A percentile compares a stretch with the other conserved stretches of the same genome.
These are phyloP conservation scores for Trametes coccinea DNA, from an alignment of 768 basidiomycete species.

Conservation along the genomic window DNA sequence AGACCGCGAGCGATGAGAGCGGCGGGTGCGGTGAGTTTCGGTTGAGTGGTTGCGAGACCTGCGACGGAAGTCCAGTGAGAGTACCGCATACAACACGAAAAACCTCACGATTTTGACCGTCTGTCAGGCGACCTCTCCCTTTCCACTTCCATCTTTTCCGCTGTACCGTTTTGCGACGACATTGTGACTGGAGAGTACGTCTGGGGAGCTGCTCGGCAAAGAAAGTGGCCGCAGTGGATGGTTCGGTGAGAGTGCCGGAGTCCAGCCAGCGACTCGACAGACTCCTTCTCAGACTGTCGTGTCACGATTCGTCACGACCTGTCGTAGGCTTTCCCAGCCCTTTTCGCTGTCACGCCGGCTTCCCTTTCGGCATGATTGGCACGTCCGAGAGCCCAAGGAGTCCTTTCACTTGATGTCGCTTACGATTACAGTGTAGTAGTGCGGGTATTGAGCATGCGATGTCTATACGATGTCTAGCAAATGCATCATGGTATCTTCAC, in stretches of 20 bases:
- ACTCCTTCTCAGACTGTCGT: background rate
- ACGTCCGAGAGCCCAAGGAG: no score
- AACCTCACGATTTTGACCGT: slow-evolving; percentile 35
- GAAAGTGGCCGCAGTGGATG: background rate
- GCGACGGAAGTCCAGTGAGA: slow-evolving; percentile 5
- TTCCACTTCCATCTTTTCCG: slow-evolving; percentile 64
- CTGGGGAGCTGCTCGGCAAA: background rate
- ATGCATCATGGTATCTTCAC: background rate
- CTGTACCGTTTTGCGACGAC: slow-evolving; percentile 22
- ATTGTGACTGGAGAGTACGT: background rate
- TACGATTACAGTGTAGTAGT: background rate
- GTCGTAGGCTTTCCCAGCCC: no score
- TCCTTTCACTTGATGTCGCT: no score
- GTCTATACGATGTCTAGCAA: background rate
- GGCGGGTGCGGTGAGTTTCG: slow-evolving; percentile 71
- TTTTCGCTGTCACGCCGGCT: no score
- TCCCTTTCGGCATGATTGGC: no score
- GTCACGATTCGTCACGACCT: no score
- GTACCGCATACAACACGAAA: background rate
- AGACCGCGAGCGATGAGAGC: slow-evolving; percentile 73
- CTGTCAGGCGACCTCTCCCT: slow-evolving; percentile 33
- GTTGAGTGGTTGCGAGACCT: slow-evolving; percentile 74
- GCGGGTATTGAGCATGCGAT: background rate
- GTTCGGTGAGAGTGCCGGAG: background rate
- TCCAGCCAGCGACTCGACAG: background rate